These are phyloP conservation scores for Amaranthus cruentus DNA, from an alignment of 148 eudicot species.

Conservation along the genomic window DNA sequence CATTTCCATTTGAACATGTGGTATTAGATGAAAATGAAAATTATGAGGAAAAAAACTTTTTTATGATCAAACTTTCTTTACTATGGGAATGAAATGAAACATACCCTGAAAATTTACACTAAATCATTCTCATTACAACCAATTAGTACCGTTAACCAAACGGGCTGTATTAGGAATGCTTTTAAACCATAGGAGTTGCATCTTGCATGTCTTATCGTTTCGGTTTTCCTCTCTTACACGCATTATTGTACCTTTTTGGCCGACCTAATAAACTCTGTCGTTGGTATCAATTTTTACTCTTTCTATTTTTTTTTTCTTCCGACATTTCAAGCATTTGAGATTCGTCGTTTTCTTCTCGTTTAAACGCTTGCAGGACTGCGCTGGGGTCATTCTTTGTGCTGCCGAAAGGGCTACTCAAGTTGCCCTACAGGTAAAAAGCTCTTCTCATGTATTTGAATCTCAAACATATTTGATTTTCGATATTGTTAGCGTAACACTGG, in stretches of 20 bases:
- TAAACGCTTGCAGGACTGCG: conserved; percentile 64
- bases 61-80: too few relatives aligned
- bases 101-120: too few relatives aligned
- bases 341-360: background rate
- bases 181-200: too few relatives aligned
- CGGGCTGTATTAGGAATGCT: too few relatives aligned
- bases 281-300: background rate
- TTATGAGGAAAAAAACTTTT: too few relatives aligned
- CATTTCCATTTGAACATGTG: too few relatives aligned
- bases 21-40: too few relatives aligned
- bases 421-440: conserved; percentile 73
- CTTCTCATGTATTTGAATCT: background rate
- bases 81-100: too few relatives aligned
- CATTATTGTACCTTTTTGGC: background rate
- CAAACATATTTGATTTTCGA: background rate
- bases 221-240: background rate
- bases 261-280: background rate
- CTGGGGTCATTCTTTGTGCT: conserved; percentile 86
- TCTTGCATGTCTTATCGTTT: background rate
- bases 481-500: too few relatives aligned
- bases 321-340: background rate
- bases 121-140: too few relatives aligned
- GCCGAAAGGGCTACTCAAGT: conserved; percentile 99
- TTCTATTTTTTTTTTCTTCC: background rate
- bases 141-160: too few relatives aligned